Percentiles rank a stretch among this genome's conserved stretches.
These are phyloP conservation scores for Moricandia moricandioides DNA, from an alignment of 345 rosid species.

Conservation along the genomic window DNA sequence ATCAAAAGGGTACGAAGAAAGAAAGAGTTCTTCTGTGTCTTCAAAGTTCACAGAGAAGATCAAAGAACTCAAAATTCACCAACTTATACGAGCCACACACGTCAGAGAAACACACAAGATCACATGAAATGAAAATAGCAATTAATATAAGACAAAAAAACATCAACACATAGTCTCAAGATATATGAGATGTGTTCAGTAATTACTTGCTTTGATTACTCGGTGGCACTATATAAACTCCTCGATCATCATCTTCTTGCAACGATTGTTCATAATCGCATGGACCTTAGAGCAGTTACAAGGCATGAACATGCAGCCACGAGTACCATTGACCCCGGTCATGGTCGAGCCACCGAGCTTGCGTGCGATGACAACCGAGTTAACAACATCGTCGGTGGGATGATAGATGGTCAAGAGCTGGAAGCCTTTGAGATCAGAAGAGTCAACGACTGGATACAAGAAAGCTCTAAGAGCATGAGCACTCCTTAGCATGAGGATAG, in stretches of 20 bases:
- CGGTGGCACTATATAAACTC: slow-evolving; percentile 41
- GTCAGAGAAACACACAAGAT: slow-evolving; percentile 12
- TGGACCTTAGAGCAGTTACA: slow-evolving; percentile 68
- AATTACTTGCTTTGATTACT: slow-evolving; percentile 9
- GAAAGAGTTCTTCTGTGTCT: slow-evolving; percentile 12
- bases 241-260: slow-evolving; percentile 56
- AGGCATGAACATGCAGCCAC: slow-evolving; percentile 41
- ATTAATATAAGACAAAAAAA: slow-evolving; percentile 17
- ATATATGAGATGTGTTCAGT: slow-evolving; percentile 8
- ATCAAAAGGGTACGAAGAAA: not conserved
- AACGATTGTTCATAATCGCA: slow-evolving; percentile 43
- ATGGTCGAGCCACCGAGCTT: slow-evolving; percentile 39
- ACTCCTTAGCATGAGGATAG: slow-evolving; percentile 64
- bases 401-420: slow-evolving; percentile 72
- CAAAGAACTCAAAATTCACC: slow-evolving; percentile 4
- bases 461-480: slow-evolving; percentile 87
- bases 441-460: slow-evolving; percentile 68
- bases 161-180: not conserved
- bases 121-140: slow-evolving; percentile 2
- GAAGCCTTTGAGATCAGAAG: slow-evolving; percentile 62
- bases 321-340: slow-evolving; percentile 14
- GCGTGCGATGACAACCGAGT: slow-evolving; percentile 78
- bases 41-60: not conserved
- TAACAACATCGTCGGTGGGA: slow-evolving; percentile 80
- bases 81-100: slow-evolving; percentile 4